Percentiles rank a stretch among this genome's conserved stretches.
Evolutionary conservation across 306 rosid genomes (phyloP).

Genomic region (Senna tora): DNA sequence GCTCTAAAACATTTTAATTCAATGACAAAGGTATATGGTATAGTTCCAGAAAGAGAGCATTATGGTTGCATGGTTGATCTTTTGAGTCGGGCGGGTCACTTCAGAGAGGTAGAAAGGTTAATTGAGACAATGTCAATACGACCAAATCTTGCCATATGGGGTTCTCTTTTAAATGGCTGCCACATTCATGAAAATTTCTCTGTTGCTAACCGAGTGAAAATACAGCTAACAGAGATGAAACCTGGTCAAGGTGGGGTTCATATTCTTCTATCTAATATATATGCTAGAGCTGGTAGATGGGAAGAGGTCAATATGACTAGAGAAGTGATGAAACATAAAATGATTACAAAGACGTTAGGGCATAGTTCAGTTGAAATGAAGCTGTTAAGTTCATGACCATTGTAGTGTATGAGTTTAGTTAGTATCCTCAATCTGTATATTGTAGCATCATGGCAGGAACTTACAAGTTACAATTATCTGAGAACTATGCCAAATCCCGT

Average conservation of each 20-base stretch:
- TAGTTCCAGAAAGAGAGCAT: constrained; percentile 70
- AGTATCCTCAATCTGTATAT: neutral
- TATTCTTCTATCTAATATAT: constrained; percentile 76
- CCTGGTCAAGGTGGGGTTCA: constrained; percentile 64
- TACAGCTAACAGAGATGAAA: constrained; percentile 46
- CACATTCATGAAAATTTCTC: constrained; percentile 67
- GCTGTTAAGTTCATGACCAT: constrained; percentile 35
- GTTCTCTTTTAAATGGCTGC: constrained; percentile 82
- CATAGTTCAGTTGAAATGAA: constrained; percentile 67
- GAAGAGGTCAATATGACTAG: constrained; percentile 66
- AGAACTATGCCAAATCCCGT: too few species aligned
- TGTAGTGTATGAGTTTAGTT: too few species aligned
- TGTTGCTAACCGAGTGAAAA: constrained; percentile 58
- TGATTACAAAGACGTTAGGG: constrained; percentile 62
- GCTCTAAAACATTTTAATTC: constrained; percentile 58
- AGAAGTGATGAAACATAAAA: constrained; percentile 52
- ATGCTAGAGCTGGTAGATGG: constrained; percentile 73
- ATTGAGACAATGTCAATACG: constrained; percentile 54
- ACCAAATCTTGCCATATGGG: constrained; percentile 63
- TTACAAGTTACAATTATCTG: too few species aligned
- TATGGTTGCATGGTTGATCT: constrained; percentile 84
- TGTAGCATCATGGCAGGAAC: too few species aligned
- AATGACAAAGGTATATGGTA: constrained; percentile 55
- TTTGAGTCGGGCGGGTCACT: constrained; percentile 70
- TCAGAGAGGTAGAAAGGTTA: constrained; percentile 62